phyloP scores from a whole-genome alignment of 2,329 filamentous ascomycete genomes.

The Microascus cirrosus region DNA sequence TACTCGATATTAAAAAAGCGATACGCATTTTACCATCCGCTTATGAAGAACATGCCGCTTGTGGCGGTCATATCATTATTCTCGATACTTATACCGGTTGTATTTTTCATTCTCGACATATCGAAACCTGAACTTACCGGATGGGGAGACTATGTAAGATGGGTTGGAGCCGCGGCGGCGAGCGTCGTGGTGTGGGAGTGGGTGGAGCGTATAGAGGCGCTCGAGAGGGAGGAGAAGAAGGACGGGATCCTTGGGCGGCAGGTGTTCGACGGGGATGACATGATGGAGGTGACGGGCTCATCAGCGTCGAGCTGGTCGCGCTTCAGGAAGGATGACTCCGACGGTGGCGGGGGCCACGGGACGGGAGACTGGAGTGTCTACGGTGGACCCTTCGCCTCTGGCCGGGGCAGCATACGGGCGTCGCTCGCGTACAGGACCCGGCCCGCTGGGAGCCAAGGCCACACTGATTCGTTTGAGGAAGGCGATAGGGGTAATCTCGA shows the following conservation, averaged over 20 bases:
- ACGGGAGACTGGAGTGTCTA: neutral
- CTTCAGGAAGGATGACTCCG: conserved; percentile 18
- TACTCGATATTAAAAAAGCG: conserved; percentile 86
- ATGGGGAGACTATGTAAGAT: conserved; percentile 91
- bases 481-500: neutral
- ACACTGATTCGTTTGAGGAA: neutral
- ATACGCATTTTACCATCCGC: conserved; percentile 80
- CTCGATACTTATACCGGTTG: conserved; percentile 77
- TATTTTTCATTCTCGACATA: conserved; percentile 90
- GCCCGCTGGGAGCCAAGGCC: conserved; percentile 7
- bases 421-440: conserved; percentile 3
- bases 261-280: conserved; percentile 89
- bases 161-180: conserved; percentile 89
- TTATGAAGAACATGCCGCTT: conserved; percentile 81
- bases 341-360: conserved; percentile 8
- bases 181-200: conserved; percentile 98
- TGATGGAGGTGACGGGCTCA: conserved; percentile 42
- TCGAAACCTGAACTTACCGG: conserved; percentile 74
- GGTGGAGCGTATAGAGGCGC: conserved; percentile 87
- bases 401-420: neutral
- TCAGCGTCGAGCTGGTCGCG: conserved; percentile 11
- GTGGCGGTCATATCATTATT: conserved; percentile 69
- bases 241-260: conserved; percentile 85
- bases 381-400: neutral
- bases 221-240: conserved; percentile 88